Evolutionary conservation across 148 eudicot species (phyloP).

Genomic region (Limonium bicolor): DNA sequence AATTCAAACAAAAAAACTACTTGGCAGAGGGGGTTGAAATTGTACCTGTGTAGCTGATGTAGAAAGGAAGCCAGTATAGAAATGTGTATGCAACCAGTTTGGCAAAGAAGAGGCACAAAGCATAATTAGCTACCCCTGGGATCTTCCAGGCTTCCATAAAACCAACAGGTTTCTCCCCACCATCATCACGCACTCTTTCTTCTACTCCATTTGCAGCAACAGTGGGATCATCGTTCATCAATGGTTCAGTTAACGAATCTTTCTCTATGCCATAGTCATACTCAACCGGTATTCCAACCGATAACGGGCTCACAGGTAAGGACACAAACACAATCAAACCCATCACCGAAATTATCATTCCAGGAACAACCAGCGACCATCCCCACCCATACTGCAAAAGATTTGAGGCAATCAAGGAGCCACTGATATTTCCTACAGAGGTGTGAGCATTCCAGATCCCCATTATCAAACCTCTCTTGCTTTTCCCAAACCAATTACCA

Average conservation of each 20-base stretch:
- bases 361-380: conserved; percentile 87
- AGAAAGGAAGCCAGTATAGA: conserved; percentile 91
- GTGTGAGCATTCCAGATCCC: conserved; percentile 91
- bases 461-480: conserved; percentile 79
- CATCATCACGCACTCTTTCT: conserved; percentile 3
- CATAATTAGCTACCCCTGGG: conserved; percentile 86
- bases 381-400: conserved; percentile 92
- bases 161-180: conserved; percentile 37
- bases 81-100: conserved; percentile 89
- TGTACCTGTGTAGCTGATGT: conserved; percentile 81
- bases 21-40: neutral
- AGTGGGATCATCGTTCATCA: conserved; percentile 29
- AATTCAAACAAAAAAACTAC: too few relatives aligned
- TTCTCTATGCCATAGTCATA: conserved; percentile 13
- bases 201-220: conserved; percentile 15
- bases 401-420: conserved; percentile 64
- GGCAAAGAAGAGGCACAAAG: conserved; percentile 83
- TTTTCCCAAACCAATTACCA: conserved; percentile 92
- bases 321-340: conserved; percentile 45
- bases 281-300: conserved; percentile 50
- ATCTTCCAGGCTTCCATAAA: conserved; percentile 83
- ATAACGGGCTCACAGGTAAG: conserved; percentile 64
- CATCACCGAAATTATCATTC: conserved; percentile 32
- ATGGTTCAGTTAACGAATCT: conserved; percentile 26
- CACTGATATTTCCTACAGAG: conserved; percentile 70